Evolutionary conservation across 139 green algal species (phyloP).

Genomic region (Parachlorella kessleri): DNA sequence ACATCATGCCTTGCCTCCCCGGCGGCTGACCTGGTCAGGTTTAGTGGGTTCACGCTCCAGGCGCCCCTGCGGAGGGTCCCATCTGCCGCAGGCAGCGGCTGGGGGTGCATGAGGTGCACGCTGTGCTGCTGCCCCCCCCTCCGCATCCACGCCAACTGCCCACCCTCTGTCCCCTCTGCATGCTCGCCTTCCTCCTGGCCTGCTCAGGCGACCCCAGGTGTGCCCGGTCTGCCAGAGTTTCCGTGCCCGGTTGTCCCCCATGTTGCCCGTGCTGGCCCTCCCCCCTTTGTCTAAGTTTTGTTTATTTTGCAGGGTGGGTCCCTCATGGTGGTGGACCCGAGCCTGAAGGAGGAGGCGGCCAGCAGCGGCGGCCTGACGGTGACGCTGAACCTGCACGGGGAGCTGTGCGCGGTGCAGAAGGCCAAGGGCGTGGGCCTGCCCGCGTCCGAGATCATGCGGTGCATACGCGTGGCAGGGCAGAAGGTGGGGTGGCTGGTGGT

Average conservation of each 20-base stretch:
- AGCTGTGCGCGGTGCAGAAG: conserved; percentile 87
- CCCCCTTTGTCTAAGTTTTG: not conserved
- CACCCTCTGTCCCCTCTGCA: not conserved
- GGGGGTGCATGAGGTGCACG: not conserved
- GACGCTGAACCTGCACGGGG: conserved; percentile 58
- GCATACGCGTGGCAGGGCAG: conserved; percentile 36
- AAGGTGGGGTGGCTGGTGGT: conserved; percentile 4
- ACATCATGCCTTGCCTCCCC: too few relatives aligned
- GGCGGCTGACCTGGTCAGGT: too few relatives aligned
- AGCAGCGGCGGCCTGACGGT: conserved; percentile 42
- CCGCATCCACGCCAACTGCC: not conserved
- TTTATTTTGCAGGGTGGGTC: conserved; percentile 57
- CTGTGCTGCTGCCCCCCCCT: not conserved
- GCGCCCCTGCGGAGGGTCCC: too few relatives aligned
- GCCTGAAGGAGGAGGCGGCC: conserved; percentile 73
- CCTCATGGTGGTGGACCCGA: conserved; percentile 75
- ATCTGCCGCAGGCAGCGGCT: too few relatives aligned
- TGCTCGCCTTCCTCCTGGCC: not conserved
- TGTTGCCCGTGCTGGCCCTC: not conserved
- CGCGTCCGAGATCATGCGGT: conserved; percentile 47
- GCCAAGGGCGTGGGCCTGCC: conserved; percentile 61
- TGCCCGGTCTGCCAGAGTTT: not conserved
- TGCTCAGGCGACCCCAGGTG: not conserved
- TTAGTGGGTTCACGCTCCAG: too few relatives aligned
- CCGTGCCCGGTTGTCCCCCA: not conserved